A percentile compares a stretch with the other conserved stretches of the same genome.
These are phyloP conservation scores for Naganishia antarctica DNA, from an alignment of 768 basidiomycete species.

Conservation along the genomic window DNA sequence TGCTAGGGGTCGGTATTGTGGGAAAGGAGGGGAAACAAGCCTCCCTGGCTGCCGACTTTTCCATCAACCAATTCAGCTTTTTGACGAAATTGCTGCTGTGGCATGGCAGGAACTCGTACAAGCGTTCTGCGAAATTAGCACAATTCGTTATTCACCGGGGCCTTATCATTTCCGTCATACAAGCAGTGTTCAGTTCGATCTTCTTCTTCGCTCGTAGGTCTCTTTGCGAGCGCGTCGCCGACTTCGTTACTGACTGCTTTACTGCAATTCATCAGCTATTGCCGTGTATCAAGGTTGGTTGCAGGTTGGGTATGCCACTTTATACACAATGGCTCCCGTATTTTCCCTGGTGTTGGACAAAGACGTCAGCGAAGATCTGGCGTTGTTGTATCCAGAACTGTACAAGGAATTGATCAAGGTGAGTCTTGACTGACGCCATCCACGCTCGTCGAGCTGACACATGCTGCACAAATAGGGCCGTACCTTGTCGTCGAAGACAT, in stretches of 20 bases:
- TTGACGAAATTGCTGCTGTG: conserved; percentile 94
- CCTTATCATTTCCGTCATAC: conserved; percentile 94
- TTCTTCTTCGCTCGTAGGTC: conserved; percentile 51
- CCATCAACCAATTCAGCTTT: conserved; percentile 91
- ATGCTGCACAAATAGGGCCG: conserved; percentile 61
- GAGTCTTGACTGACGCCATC: conserved; percentile 26
- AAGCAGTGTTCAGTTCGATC: conserved; percentile 82
- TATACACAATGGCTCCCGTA: conserved; percentile 97
- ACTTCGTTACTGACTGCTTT: conserved; percentile 39
- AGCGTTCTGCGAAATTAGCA: conserved; percentile 92
- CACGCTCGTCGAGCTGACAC: neutral
- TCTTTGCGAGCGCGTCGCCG: no score
- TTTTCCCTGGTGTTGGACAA: conserved; percentile 93
- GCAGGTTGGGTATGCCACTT: conserved; percentile 90
- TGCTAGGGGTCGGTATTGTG: conserved; percentile 85
- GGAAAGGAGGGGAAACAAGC: conserved; percentile 99
- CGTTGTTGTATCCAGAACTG: conserved; percentile 89
- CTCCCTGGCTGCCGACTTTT: conserved; percentile 97
- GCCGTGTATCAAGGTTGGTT: conserved; percentile 97
- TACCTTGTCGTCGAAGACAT: conserved; percentile 91
- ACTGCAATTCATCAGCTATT: conserved; percentile 90
- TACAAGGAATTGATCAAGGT: conserved; percentile 98
- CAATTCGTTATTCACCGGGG: conserved; percentile 99
- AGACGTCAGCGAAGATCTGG: conserved; percentile 92
- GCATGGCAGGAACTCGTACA: conserved; percentile 98